These are phyloP conservation scores for Sabuloglossum arenarium DNA, from an alignment of 495 filamentous ascomycete species.

Conservation along the genomic window DNA sequence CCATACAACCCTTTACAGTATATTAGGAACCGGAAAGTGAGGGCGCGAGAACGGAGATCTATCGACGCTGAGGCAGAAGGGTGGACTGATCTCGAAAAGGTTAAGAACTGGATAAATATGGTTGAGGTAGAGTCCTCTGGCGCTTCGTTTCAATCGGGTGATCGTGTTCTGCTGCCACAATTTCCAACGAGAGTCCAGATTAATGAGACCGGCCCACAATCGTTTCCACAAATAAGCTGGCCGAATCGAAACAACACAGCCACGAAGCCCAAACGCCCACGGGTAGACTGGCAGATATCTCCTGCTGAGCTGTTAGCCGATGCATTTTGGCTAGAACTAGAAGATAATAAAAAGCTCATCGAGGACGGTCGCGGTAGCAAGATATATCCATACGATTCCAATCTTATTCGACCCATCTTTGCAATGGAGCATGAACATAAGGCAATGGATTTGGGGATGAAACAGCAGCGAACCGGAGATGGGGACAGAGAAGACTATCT, in stretches of 20 bases:
- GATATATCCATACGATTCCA: conserved; percentile 22
- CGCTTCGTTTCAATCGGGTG: conserved; percentile 20
- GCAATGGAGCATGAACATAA: conserved; percentile 58
- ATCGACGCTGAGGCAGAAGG: conserved; percentile 54
- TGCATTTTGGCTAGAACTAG: conserved; percentile 64
- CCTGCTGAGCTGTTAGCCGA: conserved; percentile 72
- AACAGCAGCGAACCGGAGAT: conserved; percentile 41
- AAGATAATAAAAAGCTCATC: conserved; percentile 48
- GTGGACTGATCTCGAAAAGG: conserved; percentile 48
- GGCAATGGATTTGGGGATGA: conserved; percentile 48
- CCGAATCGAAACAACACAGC: conserved; percentile 18
- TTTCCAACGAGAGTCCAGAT: conserved; percentile 14
- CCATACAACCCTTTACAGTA: conserved; percentile 73
- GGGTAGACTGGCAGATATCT: conserved; percentile 59
- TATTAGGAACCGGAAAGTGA: conserved; percentile 63
- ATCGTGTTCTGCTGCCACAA: conserved; percentile 33
- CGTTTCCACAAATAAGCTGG: conserved; percentile 19
- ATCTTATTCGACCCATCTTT: conserved; percentile 67
- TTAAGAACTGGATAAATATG: conserved; percentile 53
- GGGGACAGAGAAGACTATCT: not conserved
- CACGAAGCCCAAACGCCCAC: conserved; percentile 26
- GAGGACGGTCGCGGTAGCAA: conserved; percentile 51
- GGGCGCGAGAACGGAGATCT: conserved; percentile 46
- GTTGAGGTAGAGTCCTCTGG: conserved; percentile 29
- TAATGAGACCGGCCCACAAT: not conserved